Base-by-base conservation (phyloP, 306 rosid genomes). In the Cicer arietinum region DNA sequence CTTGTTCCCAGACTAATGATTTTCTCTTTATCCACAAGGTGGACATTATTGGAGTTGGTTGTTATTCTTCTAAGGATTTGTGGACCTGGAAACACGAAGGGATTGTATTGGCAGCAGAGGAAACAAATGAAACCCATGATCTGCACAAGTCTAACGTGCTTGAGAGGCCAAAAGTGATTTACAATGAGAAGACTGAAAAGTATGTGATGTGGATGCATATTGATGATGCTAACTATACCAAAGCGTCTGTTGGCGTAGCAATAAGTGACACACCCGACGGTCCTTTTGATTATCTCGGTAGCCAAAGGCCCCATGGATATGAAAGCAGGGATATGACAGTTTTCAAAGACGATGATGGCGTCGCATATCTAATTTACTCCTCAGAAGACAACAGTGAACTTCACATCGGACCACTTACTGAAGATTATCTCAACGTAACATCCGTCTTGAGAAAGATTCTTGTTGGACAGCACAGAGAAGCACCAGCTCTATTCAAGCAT, bases 131-230 rank as follows among this genome's bases (percentile, higher is more conserved):
- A 78, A 90, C 90, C 30, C 98, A 95, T 62, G 97, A 95, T 87
- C 96, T 95, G 77, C 96, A 95, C 82, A 86, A 78, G 56, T 90
- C 88, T 53, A 95, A 95, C 37, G 99, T 95, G 44, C 96, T 95
- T 1, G 99, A 95, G 89, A 81, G 99, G 83, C 99, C 99, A 2
- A 95, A 95, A 79, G 99, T 92, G 79, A 79, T 95, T 71, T 90
- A 90, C 88, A 95, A 95, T 76, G 91, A 85, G 37, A 88, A 74
- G 89, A 90, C 96, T 1, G 84, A 88, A 63, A 92, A 92, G 80
- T 95, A 90, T 53, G 99, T 92, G 57, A 95, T 95, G 99, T 95
- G 97, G 99, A 95, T 92, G 98, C 99, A 95, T 83, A 79, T 95
- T 4, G 99, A 95, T 9, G 97, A 95, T 84, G 85, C 79, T 22